A percentile compares a stretch with the other conserved stretches of the same genome.
Conservation (phyloP, 108 stramenopile genomes). For the Bacterosira constricta region DNA sequence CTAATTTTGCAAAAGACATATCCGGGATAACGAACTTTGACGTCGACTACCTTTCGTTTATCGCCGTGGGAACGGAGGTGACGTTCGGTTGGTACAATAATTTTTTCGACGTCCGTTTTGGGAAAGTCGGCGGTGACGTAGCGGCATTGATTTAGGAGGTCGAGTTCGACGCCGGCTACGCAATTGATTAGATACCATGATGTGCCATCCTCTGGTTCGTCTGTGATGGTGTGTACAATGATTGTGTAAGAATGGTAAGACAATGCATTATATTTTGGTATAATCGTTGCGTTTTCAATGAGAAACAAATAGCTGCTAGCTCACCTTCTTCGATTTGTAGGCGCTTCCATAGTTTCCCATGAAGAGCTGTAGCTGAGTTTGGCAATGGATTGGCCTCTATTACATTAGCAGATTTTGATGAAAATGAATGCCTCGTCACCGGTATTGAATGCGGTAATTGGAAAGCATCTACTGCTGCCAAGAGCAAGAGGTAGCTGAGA, state of each 20-base stretch:
- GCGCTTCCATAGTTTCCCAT: conserved; percentile 58
- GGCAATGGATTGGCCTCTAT: neutral
- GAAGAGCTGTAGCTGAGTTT: conserved; percentile 17
- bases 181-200: conserved; percentile 87
- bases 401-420: neutral
- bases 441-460: neutral
- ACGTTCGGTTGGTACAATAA: conserved; percentile 71
- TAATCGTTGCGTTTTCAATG: too few relatives aligned
- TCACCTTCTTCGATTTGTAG: conserved; percentile 74
- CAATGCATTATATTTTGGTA: too few relatives aligned
- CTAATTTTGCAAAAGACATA: conserved; percentile 85
- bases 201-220: conserved; percentile 52
- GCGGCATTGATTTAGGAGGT: conserved; percentile 63
- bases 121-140: conserved; percentile 42
- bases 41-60: conserved; percentile 79
- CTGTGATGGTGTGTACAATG: too few relatives aligned
- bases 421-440: neutral
- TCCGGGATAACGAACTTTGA: conserved; percentile 83
- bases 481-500: neutral
- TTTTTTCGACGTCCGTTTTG: conserved; percentile 54
- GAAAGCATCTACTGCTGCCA: conserved; percentile 2
- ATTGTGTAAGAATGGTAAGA: too few relatives aligned
- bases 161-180: conserved; percentile 79
- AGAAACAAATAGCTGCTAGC: too few relatives aligned
- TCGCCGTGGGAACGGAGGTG: conserved; percentile 73